Base-by-base conservation (phyloP, 2,329 filamentous ascomycete genomes). In the Paraphoma sp. region DNA sequence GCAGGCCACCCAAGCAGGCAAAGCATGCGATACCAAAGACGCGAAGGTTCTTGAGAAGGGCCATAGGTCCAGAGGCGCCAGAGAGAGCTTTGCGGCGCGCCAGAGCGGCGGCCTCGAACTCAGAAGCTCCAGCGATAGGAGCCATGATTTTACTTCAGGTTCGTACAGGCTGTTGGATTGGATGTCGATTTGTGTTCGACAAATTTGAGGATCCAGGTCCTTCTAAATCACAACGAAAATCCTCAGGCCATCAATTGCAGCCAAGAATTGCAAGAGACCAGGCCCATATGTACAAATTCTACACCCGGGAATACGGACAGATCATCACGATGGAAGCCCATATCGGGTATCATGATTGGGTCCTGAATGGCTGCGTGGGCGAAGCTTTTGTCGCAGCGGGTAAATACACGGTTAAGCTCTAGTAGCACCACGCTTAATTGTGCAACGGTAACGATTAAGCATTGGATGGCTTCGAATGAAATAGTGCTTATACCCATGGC, bases 11-110 rank as follows among this genome's bases (percentile, higher is more conserved):
- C 38, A 84, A 71, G 57, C 78, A 82, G 6, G 80, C 79, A 58
- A 85, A 86, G 50, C 82, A 80, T 8, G 82, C 82, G 64, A 86
- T 84, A n/a, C 79, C 79, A 60, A 83, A 83, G 23, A 84, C 83
- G 57, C 80, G 82, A 49, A 79, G 68, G 65, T 84, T 85, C 62
- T 79, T 79, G 31, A 85, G 31, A 40, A 86, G 64, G 4, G 82
- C 82, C 63, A 74, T 64, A 17, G 79, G 78, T 18, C 82, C 82
- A 56, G 79, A 74, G 3, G 59, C 54, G 14, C 77, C 77, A 16
- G 72, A 65, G 23, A 81, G 72, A 29, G 71, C 74, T 60, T 78
- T 71, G 36, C 78, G 76, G 57, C 78, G 76, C 51, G 74, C 66
- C 59, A 79, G 55, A 55, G 79, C 78, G 30, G 76, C 77, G 43